Evolutionary conservation across 768 basidiomycete genomes (phyloP), one percentile per base, ranked within the genome.

Genomic region (Cystofilobasidium bisporidii): DNA sequence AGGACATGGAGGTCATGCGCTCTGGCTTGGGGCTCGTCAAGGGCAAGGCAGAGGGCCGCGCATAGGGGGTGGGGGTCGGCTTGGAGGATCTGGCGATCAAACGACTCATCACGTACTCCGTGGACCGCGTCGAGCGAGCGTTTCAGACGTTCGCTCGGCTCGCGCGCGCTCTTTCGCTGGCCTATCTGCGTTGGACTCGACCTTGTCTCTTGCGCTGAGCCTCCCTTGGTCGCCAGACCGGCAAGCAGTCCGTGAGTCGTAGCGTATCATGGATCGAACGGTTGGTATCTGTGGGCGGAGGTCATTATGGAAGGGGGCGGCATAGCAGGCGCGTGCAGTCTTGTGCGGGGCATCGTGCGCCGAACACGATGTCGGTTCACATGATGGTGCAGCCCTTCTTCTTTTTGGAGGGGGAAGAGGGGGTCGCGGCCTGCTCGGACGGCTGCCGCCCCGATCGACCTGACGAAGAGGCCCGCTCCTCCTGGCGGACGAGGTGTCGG

Each of bases 1-100:
- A 40, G 24, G 62, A 63, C 22, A 64, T 69, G 17, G 68, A 69
- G 36, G 40, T 64, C 47, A 64, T 69, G 63, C 64, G 62, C n/a
- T 17, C 26, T 4, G 62, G 62, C 12, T 30, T 63, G 24, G 62
- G 62, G 2, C 45, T 63, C 11, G 20, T 20, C 15, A 56, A 56
- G 53, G 28, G 50, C n/a, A 53, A 53, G 50, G 50, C 28, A 12
- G 50, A 53, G 18, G 50, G 50, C 9, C 50, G 50, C 24, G 3
- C 28, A 53, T 53, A 43, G 43, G 14, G 43, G 17, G 10, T 4
- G 45, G 18, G 45, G 4, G n/a, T n/a, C n/a, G n/a, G n/a, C n/a
- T n/a, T n/a, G n/a, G n/a, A n/a, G n/a, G n/a, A n/a, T n/a, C 50
- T 3, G 5, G 24, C 22, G 18, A 30, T 24, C 3, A 3, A 24